phyloP scores from a whole-genome alignment of 2,329 filamentous ascomycete genomes.

The Nothomitra cinnamomea region DNA sequence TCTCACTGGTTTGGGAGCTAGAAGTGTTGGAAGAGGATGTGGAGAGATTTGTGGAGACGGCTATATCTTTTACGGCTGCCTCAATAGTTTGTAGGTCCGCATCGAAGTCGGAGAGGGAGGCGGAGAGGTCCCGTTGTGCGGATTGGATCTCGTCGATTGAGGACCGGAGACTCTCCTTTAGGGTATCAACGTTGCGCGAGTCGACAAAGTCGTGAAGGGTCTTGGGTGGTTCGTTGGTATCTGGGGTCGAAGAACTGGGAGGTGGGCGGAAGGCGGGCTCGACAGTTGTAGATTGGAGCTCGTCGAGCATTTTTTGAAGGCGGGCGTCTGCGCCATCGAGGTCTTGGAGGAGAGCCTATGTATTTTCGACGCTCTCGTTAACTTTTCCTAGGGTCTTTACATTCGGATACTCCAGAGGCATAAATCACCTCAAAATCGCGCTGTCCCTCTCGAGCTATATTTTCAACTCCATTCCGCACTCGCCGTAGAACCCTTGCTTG shows the following conservation, averaged over 20 bases:
- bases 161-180: constrained; percentile 49
- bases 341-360: constrained; percentile 36
- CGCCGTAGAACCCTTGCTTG: constrained; percentile 36
- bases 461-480: constrained; percentile 34
- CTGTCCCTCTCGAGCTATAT: constrained; percentile 40
- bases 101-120: constrained; percentile 49
- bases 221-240: constrained; percentile 36
- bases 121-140: constrained; percentile 39
- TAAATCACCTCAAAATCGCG: constrained; percentile 33
- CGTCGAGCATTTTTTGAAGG: constrained; percentile 48
- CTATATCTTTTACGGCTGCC: constrained; percentile 31
- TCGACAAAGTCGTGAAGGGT: constrained; percentile 63
- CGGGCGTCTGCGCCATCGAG: constrained; percentile 50
- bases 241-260: no score
- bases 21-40: no score
- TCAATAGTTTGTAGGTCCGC: constrained; percentile 51
- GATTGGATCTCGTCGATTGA: constrained; percentile 54
- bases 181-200: constrained; percentile 46
- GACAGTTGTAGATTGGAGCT: constrained; percentile 46
- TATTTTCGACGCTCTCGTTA: not conserved
- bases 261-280: constrained; percentile 43
- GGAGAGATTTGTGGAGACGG: constrained; percentile 16
- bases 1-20: constrained; percentile 9
- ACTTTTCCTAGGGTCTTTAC: not conserved
- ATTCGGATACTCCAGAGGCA: not conserved